Evolutionary conservation across 1,284 basidiomycete genomes (phyloP), one percentile per base, ranked within the genome.

Genomic region (Chalciporus sp.): DNA sequence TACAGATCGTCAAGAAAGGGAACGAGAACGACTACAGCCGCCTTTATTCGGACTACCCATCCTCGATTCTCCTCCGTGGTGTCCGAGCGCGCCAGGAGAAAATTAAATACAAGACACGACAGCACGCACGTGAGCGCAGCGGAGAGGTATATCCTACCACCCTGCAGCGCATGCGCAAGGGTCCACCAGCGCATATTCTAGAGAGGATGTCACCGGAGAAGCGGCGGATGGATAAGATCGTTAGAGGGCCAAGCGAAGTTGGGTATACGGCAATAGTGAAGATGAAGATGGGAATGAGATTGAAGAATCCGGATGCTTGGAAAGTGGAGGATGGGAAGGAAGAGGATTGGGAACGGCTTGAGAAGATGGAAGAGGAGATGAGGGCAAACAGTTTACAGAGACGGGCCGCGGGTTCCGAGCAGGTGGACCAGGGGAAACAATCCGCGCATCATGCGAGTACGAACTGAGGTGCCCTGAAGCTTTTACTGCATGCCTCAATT

Each of bases 151-250:
- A 81, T 6, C 61, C 61, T 1, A 64, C 73, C n/a, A 83, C 83
- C 1, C 60, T 81, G 11, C 61, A 61, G 48, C 79, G 83, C 27
- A 72, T 74, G 63, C 70, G 76, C 7, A 68, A 79, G 59, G 79
- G 81, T 0, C 84, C 85, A 0, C 89, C 90, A 0, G 80, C 86
- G 0, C 82, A 83, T 59, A 58, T 88, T 4, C 72, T 84, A 6
- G 67, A 64, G 20, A 72, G 63, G 55, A 83, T 90, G 83, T 74
- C 78, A 0, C 69, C 74, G 2, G 63, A 76, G 58, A 67, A 79
- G 58, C 75, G 72, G 48, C 66, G 61, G 49, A 64, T 76, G 70
- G 83, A 87, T 57, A 72, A 68, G 58, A 70, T 83, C 9, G 72
- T 76, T 49, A 72, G 84, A 49, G 74, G 74, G 40, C 74, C 80